Percentiles rank a stretch among this genome's conserved stretches.
phyloP scores from a whole-genome alignment of 768 basidiomycete genomes.

The Hydnum rufescens region DNA sequence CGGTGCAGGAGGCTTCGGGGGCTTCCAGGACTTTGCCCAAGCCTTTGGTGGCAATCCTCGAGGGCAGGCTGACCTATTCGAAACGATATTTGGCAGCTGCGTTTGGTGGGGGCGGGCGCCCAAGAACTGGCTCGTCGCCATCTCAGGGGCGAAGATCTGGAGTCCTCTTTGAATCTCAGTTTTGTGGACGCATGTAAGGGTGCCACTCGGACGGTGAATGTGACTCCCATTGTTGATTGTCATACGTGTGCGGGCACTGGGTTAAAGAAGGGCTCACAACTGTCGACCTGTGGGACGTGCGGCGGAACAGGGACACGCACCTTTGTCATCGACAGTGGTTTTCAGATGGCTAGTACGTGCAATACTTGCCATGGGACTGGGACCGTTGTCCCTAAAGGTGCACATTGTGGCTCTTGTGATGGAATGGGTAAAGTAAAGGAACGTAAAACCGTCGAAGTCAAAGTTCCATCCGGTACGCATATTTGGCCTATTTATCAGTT shows the following conservation, averaged over 20 bases:
- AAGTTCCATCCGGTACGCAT: conserved; percentile 64
- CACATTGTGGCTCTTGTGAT: conserved; percentile 59
- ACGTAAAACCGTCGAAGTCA: conserved; percentile 56
- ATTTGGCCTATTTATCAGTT: neutral
- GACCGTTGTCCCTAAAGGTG: conserved; percentile 51
- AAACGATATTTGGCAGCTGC: conserved; percentile 60
- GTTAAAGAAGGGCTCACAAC: conserved; percentile 68
- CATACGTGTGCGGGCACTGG: conserved; percentile 69
- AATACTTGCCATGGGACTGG: conserved; percentile 64
- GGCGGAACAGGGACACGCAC: conserved; percentile 74
- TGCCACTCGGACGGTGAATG: conserved; percentile 46
- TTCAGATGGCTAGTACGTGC: conserved; percentile 94
- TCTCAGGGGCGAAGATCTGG: conserved; percentile 69
- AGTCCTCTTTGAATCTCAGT: conserved; percentile 48
- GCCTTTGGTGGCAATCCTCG: conserved; percentile 27
- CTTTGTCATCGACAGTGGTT: conserved; percentile 79
- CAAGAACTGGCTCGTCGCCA: conserved; percentile 26
- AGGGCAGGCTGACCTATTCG: conserved; percentile 51
- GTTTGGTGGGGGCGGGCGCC: conserved; percentile 29
- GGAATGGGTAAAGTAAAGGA: conserved; percentile 78
- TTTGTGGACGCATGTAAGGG: conserved; percentile 97
- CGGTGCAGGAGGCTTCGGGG: conserved; percentile 47
- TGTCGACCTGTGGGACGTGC: conserved; percentile 59
- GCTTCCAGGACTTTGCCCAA: conserved; percentile 44
- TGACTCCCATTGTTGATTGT: conserved; percentile 71